Conservation (phyloP, 2,329 filamentous ascomycete genomes). For the Scytalidium sp. region DNA sequence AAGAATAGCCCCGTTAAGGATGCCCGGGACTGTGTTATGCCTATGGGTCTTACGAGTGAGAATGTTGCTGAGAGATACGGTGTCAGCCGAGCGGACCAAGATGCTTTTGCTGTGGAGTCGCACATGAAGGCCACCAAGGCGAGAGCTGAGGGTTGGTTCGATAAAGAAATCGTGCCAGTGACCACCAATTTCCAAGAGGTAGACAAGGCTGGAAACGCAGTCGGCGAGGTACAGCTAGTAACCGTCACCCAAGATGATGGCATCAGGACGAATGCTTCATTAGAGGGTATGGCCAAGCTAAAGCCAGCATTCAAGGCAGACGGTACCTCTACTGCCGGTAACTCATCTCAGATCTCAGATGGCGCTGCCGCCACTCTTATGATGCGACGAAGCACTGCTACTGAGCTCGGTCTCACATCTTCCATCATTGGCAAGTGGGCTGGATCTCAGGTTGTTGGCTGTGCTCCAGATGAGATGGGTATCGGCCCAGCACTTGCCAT, state of each 20-base stretch:
- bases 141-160: constrained; percentile 66
- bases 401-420: constrained; percentile 64
- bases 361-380: constrained; percentile 81
- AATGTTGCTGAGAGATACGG: constrained; percentile 80
- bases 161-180: constrained; percentile 77
- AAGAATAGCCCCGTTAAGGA: constrained; percentile 62
- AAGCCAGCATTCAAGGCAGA: constrained; percentile 81
- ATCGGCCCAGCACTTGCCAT: constrained; percentile 85
- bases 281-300: constrained; percentile 71
- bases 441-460: constrained; percentile 71
- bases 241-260: constrained; percentile 80
- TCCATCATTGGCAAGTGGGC: constrained; percentile 82
- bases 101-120: constrained; percentile 73
- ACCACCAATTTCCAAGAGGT: constrained; percentile 65
- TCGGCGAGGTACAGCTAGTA: constrained; percentile 56
- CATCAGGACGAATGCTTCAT: constrained; percentile 64
- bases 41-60: constrained; percentile 88
- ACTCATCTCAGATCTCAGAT: constrained; percentile 82
- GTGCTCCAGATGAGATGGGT: constrained; percentile 90
- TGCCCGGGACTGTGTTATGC: constrained; percentile 85
- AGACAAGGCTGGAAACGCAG: constrained; percentile 55
- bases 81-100: constrained; percentile 73
- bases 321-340: constrained; percentile 81
- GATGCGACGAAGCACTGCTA: constrained; percentile 80
- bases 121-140: constrained; percentile 73